These are phyloP conservation scores for Anthracocystis walkeri DNA, from an alignment of 1,284 basidiomycete species.

Conservation along the genomic window DNA sequence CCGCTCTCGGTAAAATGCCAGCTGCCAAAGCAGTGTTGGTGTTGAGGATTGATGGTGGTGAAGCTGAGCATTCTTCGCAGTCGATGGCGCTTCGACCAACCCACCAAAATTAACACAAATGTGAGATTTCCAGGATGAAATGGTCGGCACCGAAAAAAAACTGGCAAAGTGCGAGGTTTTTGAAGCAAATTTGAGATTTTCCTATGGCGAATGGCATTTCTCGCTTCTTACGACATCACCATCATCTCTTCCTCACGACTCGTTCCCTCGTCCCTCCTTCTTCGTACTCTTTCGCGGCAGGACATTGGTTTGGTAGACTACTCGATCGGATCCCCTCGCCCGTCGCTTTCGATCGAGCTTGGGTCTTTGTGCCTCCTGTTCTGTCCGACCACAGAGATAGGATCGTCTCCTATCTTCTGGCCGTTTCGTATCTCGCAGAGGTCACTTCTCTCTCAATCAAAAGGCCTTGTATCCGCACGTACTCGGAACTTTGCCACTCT, in stretches of 20 bases:
- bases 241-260: slow-evolving; percentile 14
- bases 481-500: background rate
- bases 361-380: background rate
- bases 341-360: slow-evolving; percentile 7
- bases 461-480: background rate
- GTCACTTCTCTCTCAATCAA: background rate
- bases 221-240: slow-evolving; percentile 33
- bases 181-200: slow-evolving; percentile 37
- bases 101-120: background rate
- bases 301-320: background rate
- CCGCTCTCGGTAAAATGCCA: no score
- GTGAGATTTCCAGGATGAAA: slow-evolving; percentile 10
- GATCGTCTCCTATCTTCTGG: background rate
- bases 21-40: background rate
- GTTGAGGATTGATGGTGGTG: background rate
- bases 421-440: background rate
- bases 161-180: background rate
- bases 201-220: background rate
- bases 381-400: slow-evolving; percentile 1
- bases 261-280: background rate
- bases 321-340: background rate
- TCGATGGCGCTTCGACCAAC: background rate
- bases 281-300: slow-evolving; percentile 1
- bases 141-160: slow-evolving; percentile 29
- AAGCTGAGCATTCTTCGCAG: slow-evolving; percentile 2